These are phyloP conservation scores for Auricularia cornea DNA, from an alignment of 768 basidiomycete genomes.

Conservation along the genomic window DNA sequence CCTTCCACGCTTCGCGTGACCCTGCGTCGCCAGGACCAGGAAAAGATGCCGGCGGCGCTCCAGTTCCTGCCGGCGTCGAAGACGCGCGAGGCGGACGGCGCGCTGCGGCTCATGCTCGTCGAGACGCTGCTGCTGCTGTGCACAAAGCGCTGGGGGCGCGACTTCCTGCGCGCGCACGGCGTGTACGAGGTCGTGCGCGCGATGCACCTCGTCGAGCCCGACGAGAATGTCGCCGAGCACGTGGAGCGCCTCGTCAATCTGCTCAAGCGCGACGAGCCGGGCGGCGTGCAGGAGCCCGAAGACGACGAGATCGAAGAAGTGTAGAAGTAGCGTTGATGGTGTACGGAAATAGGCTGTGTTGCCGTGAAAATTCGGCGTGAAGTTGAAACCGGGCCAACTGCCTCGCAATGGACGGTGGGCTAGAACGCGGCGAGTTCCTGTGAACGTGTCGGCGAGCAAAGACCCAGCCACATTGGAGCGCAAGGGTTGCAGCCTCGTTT, in stretches of 20 bases:
- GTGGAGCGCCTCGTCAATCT: conserved; percentile 83
- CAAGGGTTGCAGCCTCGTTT: no score
- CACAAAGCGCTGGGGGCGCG: conserved; percentile 82
- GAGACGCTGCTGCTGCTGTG: conserved; percentile 85
- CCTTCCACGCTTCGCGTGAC: not conserved
- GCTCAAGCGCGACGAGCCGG: conserved; percentile 70
- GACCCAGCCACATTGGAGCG: no score
- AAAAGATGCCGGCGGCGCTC: conserved; percentile 70
- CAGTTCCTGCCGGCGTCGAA: conserved; percentile 88
- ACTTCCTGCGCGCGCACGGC: conserved; percentile 68
- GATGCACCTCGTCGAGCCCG: conserved; percentile 68
- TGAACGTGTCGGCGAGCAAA: no score
- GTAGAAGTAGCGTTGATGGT: no score
- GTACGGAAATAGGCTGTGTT: no score
- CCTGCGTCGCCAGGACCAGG: conserved; percentile 58
- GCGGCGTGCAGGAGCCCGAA: conserved; percentile 37
- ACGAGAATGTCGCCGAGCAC: conserved; percentile 76
- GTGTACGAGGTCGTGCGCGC: conserved; percentile 80
- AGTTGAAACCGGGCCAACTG: no score
- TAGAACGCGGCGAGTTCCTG: no score
- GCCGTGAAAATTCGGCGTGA: no score
- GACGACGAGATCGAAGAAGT: conserved; percentile 79
- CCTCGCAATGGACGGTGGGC: no score
- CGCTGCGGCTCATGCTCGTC: conserved; percentile 72
- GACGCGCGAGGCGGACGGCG: conserved; percentile 67